Base-by-base conservation (phyloP, 352 stramenopile species). In the Pythium diclinum region DNA sequence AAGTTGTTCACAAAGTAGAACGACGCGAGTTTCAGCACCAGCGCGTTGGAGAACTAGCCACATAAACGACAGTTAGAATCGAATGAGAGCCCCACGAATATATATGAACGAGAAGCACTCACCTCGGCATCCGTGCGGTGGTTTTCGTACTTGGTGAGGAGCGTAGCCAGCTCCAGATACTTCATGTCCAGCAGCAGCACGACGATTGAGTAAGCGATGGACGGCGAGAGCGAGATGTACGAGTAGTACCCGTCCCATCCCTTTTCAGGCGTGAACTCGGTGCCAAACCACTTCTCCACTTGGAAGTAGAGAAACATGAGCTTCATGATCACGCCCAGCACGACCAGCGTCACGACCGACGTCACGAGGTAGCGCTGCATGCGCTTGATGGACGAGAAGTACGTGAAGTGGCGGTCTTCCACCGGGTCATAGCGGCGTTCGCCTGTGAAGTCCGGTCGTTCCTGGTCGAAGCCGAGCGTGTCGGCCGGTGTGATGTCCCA, bases 1-100 rank as follows among this genome's bases (percentile, higher is more conserved):
- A 98, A 98, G 80, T 98, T 98, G 80, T 97, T 98, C 21, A 98
- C 90, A 65, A 99, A 99, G 68, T 97, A 95, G 72, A 99, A 99
- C 44, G 97, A 88, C 63, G 98, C 97, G 6, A 98, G 85, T 83
- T 99, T 99, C 55, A 98, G 87, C 65, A 99, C 98, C 36, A 99
- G 88, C 0, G 88, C 85, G 38, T 97, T 97, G 9, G 86, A 77
- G 76, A 96, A 97, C 83, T 93, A 63, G 47, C 7, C 36, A 34
- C 51, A 25, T 1, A 19, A 56, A 34, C n/a, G 33, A 34, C 11
- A 62, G 10, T 47, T 28, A 67, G 21, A 28, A 6, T 16, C 14
- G 8, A 33, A 33, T 33, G 3, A 17, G 47, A 30, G 25, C 59
- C 14, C 51, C 30, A 21, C 23, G 25, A 32, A 59, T 23, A 14